These are phyloP conservation scores for Ustanciosporium gigantosporum DNA, from an alignment of 1,284 basidiomycete species.

Conservation along the genomic window DNA sequence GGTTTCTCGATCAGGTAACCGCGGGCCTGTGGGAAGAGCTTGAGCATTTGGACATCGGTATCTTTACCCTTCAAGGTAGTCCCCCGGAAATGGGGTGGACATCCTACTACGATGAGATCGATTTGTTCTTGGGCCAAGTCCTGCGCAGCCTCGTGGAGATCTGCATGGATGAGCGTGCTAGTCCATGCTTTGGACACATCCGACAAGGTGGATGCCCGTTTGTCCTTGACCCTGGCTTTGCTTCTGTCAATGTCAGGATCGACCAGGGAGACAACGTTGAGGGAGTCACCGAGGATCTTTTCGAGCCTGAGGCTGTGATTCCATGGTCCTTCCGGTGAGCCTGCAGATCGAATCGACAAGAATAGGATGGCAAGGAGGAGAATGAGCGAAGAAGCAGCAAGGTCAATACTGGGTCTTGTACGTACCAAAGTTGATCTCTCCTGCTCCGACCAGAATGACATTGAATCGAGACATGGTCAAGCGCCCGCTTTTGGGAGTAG, in stretches of 20 bases:
- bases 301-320: constrained; percentile 26
- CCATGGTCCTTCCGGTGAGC: constrained; percentile 38
- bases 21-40: constrained; percentile 14
- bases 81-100: constrained; percentile 35
- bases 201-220: background rate
- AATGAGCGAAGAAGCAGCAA: too few species aligned
- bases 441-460: too few species aligned
- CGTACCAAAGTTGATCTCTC: too few species aligned
- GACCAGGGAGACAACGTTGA: constrained; percentile 41
- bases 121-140: constrained; percentile 5
- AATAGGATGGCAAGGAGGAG: too few species aligned
- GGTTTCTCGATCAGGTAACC: constrained; percentile 54
- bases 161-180: background rate
- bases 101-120: constrained; percentile 36
- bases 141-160: constrained; percentile 8
- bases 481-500: too few species aligned
- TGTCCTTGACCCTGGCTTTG: constrained; percentile 16
- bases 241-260: constrained; percentile 38
- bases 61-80: constrained; percentile 7
- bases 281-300: constrained; percentile 9
- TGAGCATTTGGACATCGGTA: constrained; percentile 15
- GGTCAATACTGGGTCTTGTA: too few species aligned
- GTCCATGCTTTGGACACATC: constrained; percentile 12
- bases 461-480: too few species aligned
- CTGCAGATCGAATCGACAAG: too few species aligned